Percentiles rank a stretch among this genome's conserved stretches.
These are phyloP conservation scores for Rugonectria rugulosa DNA, from an alignment of 2,329 filamentous ascomycete genomes.

Conservation along the genomic window DNA sequence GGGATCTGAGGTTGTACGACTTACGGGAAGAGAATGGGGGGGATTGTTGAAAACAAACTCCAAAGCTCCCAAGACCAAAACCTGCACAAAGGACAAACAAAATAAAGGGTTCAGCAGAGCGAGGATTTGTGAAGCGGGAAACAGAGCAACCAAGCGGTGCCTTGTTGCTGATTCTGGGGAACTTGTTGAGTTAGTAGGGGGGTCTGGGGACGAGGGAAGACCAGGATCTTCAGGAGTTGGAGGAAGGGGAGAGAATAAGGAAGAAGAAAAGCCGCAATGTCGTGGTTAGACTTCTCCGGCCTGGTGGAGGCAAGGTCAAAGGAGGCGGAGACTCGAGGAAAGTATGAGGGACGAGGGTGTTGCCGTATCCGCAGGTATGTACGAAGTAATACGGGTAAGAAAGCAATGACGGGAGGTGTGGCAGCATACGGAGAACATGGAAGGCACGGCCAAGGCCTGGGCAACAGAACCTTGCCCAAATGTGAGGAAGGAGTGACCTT, in stretches of 20 bases:
- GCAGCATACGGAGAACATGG: too few species aligned
- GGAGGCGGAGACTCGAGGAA: slow-evolving; percentile 20
- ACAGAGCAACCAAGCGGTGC: slow-evolving; percentile 8
- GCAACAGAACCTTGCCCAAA: neutral
- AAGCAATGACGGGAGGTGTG: slow-evolving; percentile 8
- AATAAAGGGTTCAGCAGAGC: slow-evolving; percentile 27
- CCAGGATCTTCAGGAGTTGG: slow-evolving; percentile 28
- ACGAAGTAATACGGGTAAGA: neutral
- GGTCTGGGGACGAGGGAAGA: slow-evolving; percentile 11
- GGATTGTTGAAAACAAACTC: slow-evolving; percentile 39
- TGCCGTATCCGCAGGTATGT: too few species aligned
- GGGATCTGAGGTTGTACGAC: slow-evolving; percentile 30
- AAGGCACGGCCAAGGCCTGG: slow-evolving; percentile 6
- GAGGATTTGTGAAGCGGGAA: slow-evolving; percentile 25
- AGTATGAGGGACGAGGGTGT: neutral
- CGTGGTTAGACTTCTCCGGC: slow-evolving; percentile 11
- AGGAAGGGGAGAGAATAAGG: slow-evolving; percentile 22
- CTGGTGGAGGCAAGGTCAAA: slow-evolving; percentile 24
- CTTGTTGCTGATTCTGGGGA: slow-evolving; percentile 1
- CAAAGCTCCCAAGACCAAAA: slow-evolving; percentile 36
- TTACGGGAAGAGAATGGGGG: slow-evolving; percentile 33
- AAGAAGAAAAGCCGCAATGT: slow-evolving; percentile 30
- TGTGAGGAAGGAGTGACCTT: slow-evolving; percentile 3
- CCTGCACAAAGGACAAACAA: slow-evolving; percentile 32
- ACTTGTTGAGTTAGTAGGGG: slow-evolving; percentile 24